Base-by-base conservation (phyloP, 2,329 filamentous ascomycete genomes). In the Emergomyces africanus region DNA sequence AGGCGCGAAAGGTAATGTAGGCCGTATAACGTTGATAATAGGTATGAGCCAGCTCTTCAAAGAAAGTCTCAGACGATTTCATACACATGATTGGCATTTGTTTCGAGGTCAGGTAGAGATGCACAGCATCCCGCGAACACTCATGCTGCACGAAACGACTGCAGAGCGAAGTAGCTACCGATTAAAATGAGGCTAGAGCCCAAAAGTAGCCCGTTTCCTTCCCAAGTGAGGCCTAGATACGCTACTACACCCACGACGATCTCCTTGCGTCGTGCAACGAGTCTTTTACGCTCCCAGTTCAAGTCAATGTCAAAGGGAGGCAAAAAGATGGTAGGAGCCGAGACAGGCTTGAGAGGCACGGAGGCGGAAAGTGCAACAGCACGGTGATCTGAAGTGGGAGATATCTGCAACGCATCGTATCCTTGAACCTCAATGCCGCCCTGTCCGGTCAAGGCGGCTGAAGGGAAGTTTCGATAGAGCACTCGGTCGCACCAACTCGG, bases 401-500 rank as follows among this genome's bases (percentile, higher is more conserved):
- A 82, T 1, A 95, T 75, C 1, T 91, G 89, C 33, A 97, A 77
- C 18, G 88, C 83, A 18, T 84, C 79, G 71, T 97, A 97, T 28
- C 72, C 76, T 33, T 80, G 74, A 2, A 83, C 77, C 28, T 75
- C 72, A n/a, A 89, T 79, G 23, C 61, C 61, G 4, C 60, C 61
- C 5, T 56, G 55, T 25, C 70, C 67, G 49, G 72, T 72, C 44
- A 78, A 69, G 44, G 33, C 33, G 79, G 81, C 84, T 25, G 72
- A 71, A 23, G 81, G 83, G 25, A 80, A 74, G 57, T 87, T 82
- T 2, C 92, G 77, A 71, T 85, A 97, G 23, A 97, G 77, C 23
- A 97, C 86, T 3, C 94, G 84, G 72, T 97, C 94, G 67, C 90
- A 96, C 94, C 92, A 97, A 67, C 86, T 86, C 0, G 94, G 91